Evolutionary conservation across 192 early-diverging fungal genomes (phyloP).

Genomic region (Coemansia javaensis): DNA sequence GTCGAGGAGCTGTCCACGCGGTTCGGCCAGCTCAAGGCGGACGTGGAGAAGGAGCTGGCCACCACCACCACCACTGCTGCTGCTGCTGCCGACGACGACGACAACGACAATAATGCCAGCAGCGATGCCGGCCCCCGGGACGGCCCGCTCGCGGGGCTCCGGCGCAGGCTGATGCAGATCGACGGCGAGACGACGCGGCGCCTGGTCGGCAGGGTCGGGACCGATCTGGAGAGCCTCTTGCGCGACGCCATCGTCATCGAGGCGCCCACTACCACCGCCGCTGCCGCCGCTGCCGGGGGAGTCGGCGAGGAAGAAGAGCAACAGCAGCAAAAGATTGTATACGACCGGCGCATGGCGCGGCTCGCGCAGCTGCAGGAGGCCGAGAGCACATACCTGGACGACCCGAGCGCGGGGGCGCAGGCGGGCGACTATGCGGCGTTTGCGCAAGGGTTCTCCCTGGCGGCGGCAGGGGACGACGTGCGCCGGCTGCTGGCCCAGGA

Average conservation of each 20-base stretch:
- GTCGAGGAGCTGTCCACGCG: constrained; percentile 39
- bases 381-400: constrained; percentile 26
- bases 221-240: constrained; percentile 38
- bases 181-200: constrained; percentile 29
- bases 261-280: constrained; percentile 27
- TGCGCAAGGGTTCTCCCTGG: constrained; percentile 5
- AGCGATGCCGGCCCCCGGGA: neutral
- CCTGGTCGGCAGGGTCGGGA: constrained; percentile 25
- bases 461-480: constrained; percentile 2
- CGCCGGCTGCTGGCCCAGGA: constrained; percentile 8
- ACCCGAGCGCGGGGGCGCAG: constrained; percentile 4
- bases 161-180: constrained; percentile 8
- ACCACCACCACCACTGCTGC: no score
- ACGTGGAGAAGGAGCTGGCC: constrained; percentile 13
- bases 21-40: constrained; percentile 25
- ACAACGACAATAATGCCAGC: neutral
- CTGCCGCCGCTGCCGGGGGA: no score
- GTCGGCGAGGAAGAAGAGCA: no score
- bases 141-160: constrained; percentile 7
- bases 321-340: constrained; percentile 26
- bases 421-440: constrained; percentile 13
- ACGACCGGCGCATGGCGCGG: constrained; percentile 46
- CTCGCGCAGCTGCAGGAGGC: constrained; percentile 32
- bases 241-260: constrained; percentile 49
- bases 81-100: no score